These are phyloP conservation scores for Prillingera fragicola DNA, from an alignment of 1,284 basidiomycete genomes.

Conservation along the genomic window DNA sequence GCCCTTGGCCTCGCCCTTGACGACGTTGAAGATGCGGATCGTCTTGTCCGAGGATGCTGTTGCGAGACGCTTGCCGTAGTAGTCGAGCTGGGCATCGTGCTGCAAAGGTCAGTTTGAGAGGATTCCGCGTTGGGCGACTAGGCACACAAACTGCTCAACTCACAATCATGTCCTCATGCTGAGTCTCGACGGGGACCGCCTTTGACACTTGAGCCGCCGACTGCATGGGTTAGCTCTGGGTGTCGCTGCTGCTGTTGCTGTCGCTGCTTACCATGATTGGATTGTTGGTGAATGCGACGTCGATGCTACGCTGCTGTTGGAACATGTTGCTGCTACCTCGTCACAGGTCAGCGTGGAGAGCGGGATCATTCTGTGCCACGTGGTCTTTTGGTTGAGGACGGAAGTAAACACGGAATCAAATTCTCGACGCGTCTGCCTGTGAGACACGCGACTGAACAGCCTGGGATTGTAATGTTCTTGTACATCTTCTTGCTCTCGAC, in stretches of 20 bases:
- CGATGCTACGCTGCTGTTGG: too few relatives aligned
- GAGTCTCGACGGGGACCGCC: slow-evolving; percentile 63
- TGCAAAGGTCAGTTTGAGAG: slow-evolving; percentile 38
- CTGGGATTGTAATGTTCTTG: not conserved
- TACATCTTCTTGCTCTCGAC: not conserved
- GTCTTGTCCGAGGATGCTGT: slow-evolving; percentile 96
- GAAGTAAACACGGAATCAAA: slow-evolving; percentile 5
- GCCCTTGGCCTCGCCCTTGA: slow-evolving; percentile 67
- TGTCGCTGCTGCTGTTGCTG: not conserved
- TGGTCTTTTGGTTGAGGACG: too few relatives aligned
- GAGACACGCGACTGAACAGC: not conserved
- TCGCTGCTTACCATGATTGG: slow-evolving; percentile 10
- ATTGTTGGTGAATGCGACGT: not conserved
- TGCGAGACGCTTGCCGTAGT: slow-evolving; percentile 92
- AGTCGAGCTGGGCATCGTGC: slow-evolving; percentile 98
- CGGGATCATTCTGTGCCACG: too few relatives aligned
- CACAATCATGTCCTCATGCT: slow-evolving; percentile 94
- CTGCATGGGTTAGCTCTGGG: slow-evolving; percentile 13
- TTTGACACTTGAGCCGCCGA: slow-evolving; percentile 31
- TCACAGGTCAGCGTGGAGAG: slow-evolving; percentile 3
- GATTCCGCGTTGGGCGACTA: not conserved
- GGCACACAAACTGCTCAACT: slow-evolving; percentile 33
- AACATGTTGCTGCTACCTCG: not conserved
- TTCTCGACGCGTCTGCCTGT: not conserved
- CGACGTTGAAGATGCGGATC: slow-evolving; percentile 90